Evolutionary conservation across 2,329 filamentous ascomycete genomes (phyloP).

Genomic region (Boeremia exigua): DNA sequence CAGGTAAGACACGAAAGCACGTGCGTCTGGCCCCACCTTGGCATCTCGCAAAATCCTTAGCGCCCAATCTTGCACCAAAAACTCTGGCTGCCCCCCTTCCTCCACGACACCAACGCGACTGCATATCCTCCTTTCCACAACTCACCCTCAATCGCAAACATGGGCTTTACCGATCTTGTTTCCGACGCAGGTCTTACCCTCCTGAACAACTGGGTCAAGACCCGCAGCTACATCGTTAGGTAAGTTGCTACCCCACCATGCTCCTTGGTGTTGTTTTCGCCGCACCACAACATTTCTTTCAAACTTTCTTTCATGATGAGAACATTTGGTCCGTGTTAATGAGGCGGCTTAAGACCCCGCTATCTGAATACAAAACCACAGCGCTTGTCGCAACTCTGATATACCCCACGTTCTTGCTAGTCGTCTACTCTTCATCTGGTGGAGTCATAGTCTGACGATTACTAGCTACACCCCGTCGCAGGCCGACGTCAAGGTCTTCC

Average conservation of each 20-base stretch:
- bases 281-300: slow-evolving; percentile 27
- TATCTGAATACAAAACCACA: slow-evolving; percentile 76
- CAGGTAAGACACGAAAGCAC: slow-evolving; percentile 8
- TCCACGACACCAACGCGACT: slow-evolving; percentile 24
- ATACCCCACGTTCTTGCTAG: slow-evolving; percentile 26
- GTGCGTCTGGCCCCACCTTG: slow-evolving; percentile 19
- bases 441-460: slow-evolving; percentile 33
- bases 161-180: slow-evolving; percentile 74
- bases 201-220: slow-evolving; percentile 75
- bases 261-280: slow-evolving; percentile 23
- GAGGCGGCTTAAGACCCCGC: slow-evolving; percentile 93
- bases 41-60: slow-evolving; percentile 8
- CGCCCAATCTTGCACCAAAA: slow-evolving; percentile 30
- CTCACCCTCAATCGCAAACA: slow-evolving; percentile 49
- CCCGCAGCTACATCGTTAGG: slow-evolving; percentile 83
- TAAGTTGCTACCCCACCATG: slow-evolving; percentile 60
- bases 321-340: slow-evolving; percentile 95
- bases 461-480: slow-evolving; percentile 75
- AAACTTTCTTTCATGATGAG: slow-evolving; percentile 70
- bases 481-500: slow-evolving; percentile 95
- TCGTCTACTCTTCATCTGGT: slow-evolving; percentile 6
- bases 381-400: slow-evolving; percentile 79
- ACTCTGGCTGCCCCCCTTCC: slow-evolving; percentile 23
- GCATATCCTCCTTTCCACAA: slow-evolving; percentile 18
- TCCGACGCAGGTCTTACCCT: slow-evolving; percentile 70